Evolutionary conservation across 2,329 filamentous ascomycete species (phyloP).

Genomic region (Paecilomyces formosus): DNA sequence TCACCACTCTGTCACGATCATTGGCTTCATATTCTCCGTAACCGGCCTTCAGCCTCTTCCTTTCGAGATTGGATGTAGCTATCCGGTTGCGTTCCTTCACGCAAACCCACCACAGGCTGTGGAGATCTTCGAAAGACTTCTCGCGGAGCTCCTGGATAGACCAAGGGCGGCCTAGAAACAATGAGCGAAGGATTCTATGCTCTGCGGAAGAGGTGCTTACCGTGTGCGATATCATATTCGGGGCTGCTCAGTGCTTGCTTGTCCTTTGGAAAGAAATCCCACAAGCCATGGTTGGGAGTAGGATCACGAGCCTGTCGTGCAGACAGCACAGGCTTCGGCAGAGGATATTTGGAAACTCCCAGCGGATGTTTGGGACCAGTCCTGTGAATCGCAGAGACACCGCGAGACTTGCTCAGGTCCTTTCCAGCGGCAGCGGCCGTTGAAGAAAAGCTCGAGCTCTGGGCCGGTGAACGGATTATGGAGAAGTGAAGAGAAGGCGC

Average conservation of each 20-base stretch:
- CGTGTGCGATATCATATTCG: constrained; percentile 62
- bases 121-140: constrained; percentile 91
- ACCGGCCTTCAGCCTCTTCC: constrained; percentile 58
- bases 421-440: constrained; percentile 39
- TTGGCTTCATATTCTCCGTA: constrained; percentile 66
- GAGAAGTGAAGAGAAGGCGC: constrained; percentile 34
- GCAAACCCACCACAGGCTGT: constrained; percentile 90
- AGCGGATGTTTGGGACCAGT: constrained; percentile 69
- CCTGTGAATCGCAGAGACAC: constrained; percentile 71
- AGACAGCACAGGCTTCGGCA: constrained; percentile 64
- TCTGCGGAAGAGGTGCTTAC: constrained; percentile 29
- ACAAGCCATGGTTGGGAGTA: constrained; percentile 77
- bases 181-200: constrained; percentile 7
- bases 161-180: constrained; percentile 63
- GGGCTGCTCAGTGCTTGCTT: constrained; percentile 64
- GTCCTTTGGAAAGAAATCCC: constrained; percentile 77
- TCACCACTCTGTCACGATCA: constrained; percentile 59
- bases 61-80: constrained; percentile 66
- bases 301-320: constrained; percentile 40
- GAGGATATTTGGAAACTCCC: constrained; percentile 61
- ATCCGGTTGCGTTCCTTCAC: constrained; percentile 85
- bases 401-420: constrained; percentile 73
- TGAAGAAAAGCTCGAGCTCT: constrained; percentile 45
- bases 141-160: constrained; percentile 72
- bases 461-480: constrained; percentile 20